Evolutionary conservation across 306 rosid species (phyloP).

Genomic region (Erythrophleum fordii): DNA sequence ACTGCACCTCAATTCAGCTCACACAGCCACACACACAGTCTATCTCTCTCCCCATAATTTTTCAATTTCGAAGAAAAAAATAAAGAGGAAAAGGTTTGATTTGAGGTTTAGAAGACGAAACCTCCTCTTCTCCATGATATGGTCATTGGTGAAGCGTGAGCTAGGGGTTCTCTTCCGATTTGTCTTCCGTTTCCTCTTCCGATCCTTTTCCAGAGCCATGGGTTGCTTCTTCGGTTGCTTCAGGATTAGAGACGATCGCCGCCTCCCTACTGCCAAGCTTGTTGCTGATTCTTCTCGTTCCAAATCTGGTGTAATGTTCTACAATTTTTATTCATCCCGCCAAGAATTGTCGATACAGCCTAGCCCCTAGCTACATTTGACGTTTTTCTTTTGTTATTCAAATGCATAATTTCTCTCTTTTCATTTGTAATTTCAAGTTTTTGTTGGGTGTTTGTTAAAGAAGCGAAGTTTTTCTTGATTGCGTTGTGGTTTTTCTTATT

Average conservation of each 20-base stretch:
- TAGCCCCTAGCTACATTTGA: not conserved
- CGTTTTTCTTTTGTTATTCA: not conserved
- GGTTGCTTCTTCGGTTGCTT: conserved; percentile 91
- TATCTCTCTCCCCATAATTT: not conserved
- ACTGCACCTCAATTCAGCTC: conserved; percentile 48
- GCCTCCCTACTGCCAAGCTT: conserved; percentile 43
- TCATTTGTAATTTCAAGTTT: not conserved
- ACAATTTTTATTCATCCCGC: not conserved
- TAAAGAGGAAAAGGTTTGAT: conserved; percentile 8
- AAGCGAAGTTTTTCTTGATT: not conserved
- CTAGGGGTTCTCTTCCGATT: conserved; percentile 55
- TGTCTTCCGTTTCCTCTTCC: conserved; percentile 62
- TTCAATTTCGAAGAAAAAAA: conserved; percentile 11
- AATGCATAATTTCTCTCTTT: not conserved
- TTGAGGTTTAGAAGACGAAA: conserved; percentile 10
- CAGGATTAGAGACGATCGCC: conserved; percentile 58
- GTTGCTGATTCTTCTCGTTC: conserved; percentile 49
- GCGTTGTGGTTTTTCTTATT: not conserved
- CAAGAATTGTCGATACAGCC: conserved; percentile 18
- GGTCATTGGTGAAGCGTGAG: conserved; percentile 54
- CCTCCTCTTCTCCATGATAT: conserved; percentile 53
- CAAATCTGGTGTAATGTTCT: conserved; percentile 31
- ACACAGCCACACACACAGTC: not conserved
- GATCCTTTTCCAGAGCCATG: conserved; percentile 68
- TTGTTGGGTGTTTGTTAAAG: not conserved